Evolutionary conservation across 331 rosid species (phyloP).

Genomic region (Malus hybrid): DNA sequence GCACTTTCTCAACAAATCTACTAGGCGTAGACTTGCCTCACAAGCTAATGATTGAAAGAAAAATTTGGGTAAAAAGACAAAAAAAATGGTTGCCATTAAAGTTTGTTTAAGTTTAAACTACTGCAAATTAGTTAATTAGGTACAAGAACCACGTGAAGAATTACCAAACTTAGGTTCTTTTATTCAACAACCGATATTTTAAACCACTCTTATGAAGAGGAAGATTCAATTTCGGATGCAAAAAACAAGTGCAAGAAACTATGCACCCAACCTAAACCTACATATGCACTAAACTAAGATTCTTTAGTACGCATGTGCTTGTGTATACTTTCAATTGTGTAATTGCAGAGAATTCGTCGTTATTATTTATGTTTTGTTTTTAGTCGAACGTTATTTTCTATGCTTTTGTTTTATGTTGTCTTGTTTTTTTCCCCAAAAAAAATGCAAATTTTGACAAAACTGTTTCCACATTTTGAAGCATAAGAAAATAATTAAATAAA

Average conservation of each 20-base stretch:
- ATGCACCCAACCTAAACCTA: too few species aligned
- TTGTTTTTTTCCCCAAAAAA: not conserved
- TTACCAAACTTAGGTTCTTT: too few species aligned
- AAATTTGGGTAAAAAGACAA: not conserved
- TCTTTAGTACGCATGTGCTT: not conserved
- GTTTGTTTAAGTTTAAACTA: not conserved
- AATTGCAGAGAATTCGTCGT: not conserved
- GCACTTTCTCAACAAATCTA: not conserved
- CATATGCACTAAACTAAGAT: not conserved
- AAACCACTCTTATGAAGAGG: too few species aligned
- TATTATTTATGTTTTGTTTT: not conserved
- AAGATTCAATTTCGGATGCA: too few species aligned
- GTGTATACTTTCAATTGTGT: not conserved
- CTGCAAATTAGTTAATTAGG: too few species aligned
- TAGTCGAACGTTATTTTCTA: too few species aligned
- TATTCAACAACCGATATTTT: too few species aligned
- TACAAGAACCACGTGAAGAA: too few species aligned
- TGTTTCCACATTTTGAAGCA: constrained; percentile 1
- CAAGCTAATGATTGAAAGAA: not conserved
- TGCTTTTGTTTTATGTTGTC: not conserved
- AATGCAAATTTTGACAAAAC: not conserved
- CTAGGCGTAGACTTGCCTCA: not conserved
- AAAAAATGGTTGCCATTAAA: too few species aligned
- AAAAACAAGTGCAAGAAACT: too few species aligned
- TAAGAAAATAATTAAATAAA: not conserved